phyloP scores from a whole-genome alignment of 2,329 filamentous ascomycete species.

The Xylariaceae sp. region DNA sequence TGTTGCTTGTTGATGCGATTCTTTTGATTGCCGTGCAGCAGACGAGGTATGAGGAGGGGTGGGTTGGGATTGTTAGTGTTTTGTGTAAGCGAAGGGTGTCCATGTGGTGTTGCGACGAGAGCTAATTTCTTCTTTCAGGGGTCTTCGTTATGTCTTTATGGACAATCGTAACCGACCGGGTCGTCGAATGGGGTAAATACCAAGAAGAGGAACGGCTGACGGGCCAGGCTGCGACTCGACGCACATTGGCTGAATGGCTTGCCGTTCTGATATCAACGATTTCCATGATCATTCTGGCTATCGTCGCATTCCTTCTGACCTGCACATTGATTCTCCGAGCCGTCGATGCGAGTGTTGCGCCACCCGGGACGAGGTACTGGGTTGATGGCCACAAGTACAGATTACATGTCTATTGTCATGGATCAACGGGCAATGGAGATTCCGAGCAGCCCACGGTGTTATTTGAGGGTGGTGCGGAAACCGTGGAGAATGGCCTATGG shows the following conservation, averaged over 20 bases:
- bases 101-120: neutral
- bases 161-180: slow-evolving; percentile 71
- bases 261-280: slow-evolving; percentile 72
- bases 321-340: slow-evolving; percentile 74
- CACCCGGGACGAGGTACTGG: slow-evolving; percentile 69
- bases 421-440: slow-evolving; percentile 57
- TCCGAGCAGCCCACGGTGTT: slow-evolving; percentile 70
- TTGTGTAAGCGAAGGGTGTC: slow-evolving; percentile 45
- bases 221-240: slow-evolving; percentile 77
- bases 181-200: slow-evolving; percentile 84
- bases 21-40: slow-evolving; percentile 70
- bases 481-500: slow-evolving; percentile 74
- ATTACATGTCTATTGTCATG: slow-evolving; percentile 79
- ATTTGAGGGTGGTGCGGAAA: slow-evolving; percentile 75
- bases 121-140: slow-evolving; percentile 40
- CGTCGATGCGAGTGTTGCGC: slow-evolving; percentile 66
- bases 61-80: slow-evolving; percentile 82
- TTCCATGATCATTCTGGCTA: slow-evolving; percentile 61
- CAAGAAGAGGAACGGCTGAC: slow-evolving; percentile 92
- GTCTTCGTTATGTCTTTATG: slow-evolving; percentile 73
- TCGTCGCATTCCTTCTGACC: slow-evolving; percentile 69
- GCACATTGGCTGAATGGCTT: slow-evolving; percentile 77
- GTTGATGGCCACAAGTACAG: slow-evolving; percentile 83
- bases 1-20: slow-evolving; percentile 70
- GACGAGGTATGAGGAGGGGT: slow-evolving; percentile 78